phyloP scores from a whole-genome alignment of 495 filamentous ascomycete genomes.

The Haplographium delicatum region DNA sequence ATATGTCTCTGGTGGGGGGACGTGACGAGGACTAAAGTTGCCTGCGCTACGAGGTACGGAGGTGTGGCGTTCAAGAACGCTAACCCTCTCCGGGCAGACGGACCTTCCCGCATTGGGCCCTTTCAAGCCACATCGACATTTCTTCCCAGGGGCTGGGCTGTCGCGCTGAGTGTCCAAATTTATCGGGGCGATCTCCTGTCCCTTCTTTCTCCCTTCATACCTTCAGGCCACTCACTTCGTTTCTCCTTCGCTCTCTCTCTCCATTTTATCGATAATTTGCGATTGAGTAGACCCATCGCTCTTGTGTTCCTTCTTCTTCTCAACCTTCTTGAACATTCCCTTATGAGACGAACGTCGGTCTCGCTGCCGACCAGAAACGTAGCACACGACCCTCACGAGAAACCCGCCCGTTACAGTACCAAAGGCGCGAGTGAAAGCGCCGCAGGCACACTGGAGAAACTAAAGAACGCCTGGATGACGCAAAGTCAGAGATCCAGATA shows the following conservation, averaged over 20 bases:
- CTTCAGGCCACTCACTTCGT: not conserved
- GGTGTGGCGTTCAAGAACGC: too few relatives aligned
- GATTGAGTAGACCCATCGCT: not conserved
- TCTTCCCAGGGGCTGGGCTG: not conserved
- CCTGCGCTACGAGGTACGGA: too few relatives aligned
- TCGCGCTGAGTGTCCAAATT: not conserved
- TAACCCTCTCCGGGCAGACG: not conserved
- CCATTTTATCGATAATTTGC: too few relatives aligned
- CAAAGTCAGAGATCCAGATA: conserved; percentile 72
- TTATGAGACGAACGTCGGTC: conserved; percentile 55
- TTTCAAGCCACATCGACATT: not conserved
- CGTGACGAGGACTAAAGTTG: not conserved
- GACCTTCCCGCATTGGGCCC: not conserved
- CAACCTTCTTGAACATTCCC: conserved; percentile 14
- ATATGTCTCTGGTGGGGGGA: not conserved
- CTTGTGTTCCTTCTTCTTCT: not conserved
- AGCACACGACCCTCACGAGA: conserved; percentile 53
- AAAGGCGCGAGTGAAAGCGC: conserved; percentile 29
- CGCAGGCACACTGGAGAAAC: conserved; percentile 39
- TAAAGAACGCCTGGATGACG: conserved; percentile 55
- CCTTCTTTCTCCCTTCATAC: not conserved
- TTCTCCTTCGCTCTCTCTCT: too few relatives aligned
- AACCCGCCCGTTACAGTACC: conserved; percentile 45
- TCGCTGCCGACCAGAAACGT: conserved; percentile 53
- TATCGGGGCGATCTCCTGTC: too few relatives aligned